Percentiles rank a stretch among this genome's conserved stretches.
These are phyloP conservation scores for Meira nashicola DNA, from an alignment of 1,284 basidiomycete genomes.

Conservation along the genomic window DNA sequence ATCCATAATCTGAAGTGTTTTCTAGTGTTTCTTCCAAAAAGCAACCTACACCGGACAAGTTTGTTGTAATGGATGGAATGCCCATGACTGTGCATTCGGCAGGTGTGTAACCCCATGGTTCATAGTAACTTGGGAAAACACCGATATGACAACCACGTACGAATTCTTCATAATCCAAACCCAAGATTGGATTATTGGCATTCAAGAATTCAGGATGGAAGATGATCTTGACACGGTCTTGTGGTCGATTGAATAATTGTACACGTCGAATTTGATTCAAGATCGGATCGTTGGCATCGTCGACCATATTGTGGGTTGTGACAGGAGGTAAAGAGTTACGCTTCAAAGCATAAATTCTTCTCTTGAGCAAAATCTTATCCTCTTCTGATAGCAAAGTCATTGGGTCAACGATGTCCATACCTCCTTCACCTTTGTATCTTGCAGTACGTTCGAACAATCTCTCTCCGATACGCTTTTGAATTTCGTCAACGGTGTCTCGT, in stretches of 20 bases:
- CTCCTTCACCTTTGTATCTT: constrained; percentile 67
- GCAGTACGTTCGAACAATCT: constrained; percentile 90
- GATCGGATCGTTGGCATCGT: constrained; percentile 86
- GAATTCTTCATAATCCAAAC: constrained; percentile 97
- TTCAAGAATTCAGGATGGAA: constrained; percentile 99
- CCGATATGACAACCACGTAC: constrained; percentile 95
- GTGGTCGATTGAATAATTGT: constrained; percentile 76
- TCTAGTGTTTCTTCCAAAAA: constrained; percentile 99
- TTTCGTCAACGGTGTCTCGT: constrained; percentile 82
- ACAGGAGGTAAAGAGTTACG: constrained; percentile 87
- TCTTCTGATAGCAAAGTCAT: constrained; percentile 73
- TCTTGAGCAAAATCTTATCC: constrained; percentile 91
- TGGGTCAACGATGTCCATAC: constrained; percentile 39
- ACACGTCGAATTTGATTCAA: constrained; percentile 89
- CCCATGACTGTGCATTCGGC: constrained; percentile 76
- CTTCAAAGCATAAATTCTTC: constrained; percentile 91
- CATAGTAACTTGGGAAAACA: constrained; percentile 91
- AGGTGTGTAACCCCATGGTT: constrained; percentile 78
- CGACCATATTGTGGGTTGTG: constrained; percentile 95
- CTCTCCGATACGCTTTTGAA: constrained; percentile 84
- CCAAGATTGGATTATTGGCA: constrained; percentile 92
- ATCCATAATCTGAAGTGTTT: constrained; percentile 58
- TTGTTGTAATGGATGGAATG: constrained; percentile 92
- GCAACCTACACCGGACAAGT: constrained; percentile 93
- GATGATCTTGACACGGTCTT: constrained; percentile 87